Evolutionary conservation across 805 yeast species (phyloP).

Genomic region (Wickerhamomyces pijperi): DNA sequence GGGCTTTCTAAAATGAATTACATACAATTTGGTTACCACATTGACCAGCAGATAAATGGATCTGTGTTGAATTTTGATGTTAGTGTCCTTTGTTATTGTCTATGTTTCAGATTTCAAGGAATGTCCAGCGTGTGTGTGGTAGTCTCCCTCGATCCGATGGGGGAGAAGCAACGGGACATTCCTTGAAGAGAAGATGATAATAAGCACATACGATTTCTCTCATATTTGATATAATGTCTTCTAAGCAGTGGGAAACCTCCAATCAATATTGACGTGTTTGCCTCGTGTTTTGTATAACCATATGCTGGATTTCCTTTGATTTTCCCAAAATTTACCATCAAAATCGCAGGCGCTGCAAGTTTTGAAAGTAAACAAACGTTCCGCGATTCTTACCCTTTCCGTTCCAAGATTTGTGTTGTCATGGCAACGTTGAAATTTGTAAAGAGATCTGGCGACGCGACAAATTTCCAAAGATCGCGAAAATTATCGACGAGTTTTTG

Average conservation of each 20-base stretch:
- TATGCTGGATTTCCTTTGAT: background rate
- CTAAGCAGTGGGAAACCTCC: no score
- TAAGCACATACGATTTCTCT: slow-evolving; percentile 5
- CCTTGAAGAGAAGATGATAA: background rate
- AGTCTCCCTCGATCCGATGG: no score
- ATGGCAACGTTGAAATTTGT: no score
- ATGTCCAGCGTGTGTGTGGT: no score
- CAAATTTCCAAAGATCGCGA: no score
- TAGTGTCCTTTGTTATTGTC: slow-evolving; percentile 6
- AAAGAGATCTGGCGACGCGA: no score
- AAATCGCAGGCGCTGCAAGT: background rate
- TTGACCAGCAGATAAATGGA: slow-evolving; percentile 95
- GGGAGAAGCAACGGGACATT: no score
- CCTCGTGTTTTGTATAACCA: background rate
- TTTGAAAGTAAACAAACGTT: background rate
- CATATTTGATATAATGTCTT: slow-evolving; percentile 2
- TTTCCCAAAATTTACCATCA: background rate
- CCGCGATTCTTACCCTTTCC: background rate
- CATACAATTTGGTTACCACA: slow-evolving; percentile 95
- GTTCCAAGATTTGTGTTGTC: no score
- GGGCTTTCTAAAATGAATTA: slow-evolving; percentile 10
- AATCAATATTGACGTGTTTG: background rate
- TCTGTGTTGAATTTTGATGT: slow-evolving; percentile 33
- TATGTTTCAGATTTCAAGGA: background rate
- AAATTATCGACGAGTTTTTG: no score